These are phyloP conservation scores for Starmera amethionina DNA, from an alignment of 805 yeast species.

Conservation along the genomic window DNA sequence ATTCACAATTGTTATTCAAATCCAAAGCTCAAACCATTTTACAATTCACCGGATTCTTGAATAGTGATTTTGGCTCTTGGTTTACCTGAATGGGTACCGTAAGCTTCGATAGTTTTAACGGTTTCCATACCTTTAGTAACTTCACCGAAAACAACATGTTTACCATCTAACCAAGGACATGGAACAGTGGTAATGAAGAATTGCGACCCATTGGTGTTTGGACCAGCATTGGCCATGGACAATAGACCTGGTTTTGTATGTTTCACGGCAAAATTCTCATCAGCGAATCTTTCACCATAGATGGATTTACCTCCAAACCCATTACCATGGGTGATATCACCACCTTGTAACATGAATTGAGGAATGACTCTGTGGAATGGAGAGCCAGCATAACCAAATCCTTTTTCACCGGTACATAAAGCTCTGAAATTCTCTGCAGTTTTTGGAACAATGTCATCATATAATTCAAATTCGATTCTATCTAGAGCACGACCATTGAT, in stretches of 20 bases:
- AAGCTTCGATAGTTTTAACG: conserved; percentile 50
- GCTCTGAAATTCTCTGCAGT: conserved; percentile 78
- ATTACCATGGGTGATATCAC: conserved; percentile 77
- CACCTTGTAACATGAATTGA: conserved; percentile 94
- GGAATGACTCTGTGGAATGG: conserved; percentile 93
- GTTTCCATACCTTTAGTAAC: conserved; percentile 55
- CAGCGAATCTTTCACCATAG: conserved; percentile 58
- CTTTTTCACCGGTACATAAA: conserved; percentile 69
- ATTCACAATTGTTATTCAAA: background rate
- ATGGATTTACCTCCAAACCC: conserved; percentile 92
- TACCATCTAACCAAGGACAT: conserved; percentile 72
- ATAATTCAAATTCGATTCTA: conserved; percentile 11
- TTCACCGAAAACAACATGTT: conserved; percentile 74
- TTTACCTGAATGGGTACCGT: conserved; percentile 59
- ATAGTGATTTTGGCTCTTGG: conserved; percentile 56
- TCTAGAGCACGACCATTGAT: conserved; percentile 37
- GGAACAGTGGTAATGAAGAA: conserved; percentile 79
- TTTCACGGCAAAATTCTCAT: conserved; percentile 54
- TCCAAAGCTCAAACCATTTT: background rate
- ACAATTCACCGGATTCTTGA: conserved; percentile 48
- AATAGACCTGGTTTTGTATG: conserved; percentile 76
- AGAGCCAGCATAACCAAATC: conserved; percentile 73
- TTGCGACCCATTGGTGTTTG: conserved; percentile 88
- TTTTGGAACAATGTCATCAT: conserved; percentile 45
- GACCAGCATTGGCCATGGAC: conserved; percentile 92